These are phyloP conservation scores for Tirmania nivea DNA, from an alignment of 495 filamentous ascomycete species.

Conservation along the genomic window DNA sequence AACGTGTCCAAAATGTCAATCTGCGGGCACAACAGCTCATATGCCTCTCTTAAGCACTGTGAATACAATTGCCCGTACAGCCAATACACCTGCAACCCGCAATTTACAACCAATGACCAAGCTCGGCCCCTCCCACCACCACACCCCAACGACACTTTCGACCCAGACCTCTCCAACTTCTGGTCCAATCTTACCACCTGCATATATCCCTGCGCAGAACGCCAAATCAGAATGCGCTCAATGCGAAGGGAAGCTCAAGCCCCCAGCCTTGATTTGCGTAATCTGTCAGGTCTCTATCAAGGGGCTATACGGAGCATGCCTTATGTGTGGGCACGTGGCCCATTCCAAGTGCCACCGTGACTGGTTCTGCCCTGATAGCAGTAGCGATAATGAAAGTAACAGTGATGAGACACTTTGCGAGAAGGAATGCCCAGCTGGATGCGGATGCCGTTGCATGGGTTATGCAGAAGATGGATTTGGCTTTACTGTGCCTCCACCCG, in stretches of 20 bases:
- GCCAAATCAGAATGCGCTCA: constrained; percentile 34
- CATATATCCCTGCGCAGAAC: constrained; percentile 13
- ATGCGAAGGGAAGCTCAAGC: constrained; percentile 28
- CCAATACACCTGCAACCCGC: too few relatives aligned
- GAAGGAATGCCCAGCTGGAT: constrained; percentile 22
- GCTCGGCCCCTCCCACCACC: too few relatives aligned
- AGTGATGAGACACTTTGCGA: constrained; percentile 3
- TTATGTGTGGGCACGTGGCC: constrained; percentile 37
- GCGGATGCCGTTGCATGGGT: constrained; percentile 22
- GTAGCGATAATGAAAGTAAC: constrained; percentile 21
- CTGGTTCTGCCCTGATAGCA: constrained; percentile 21
- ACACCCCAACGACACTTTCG: too few relatives aligned
- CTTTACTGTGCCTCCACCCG: not conserved
- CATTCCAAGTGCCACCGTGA: constrained; percentile 35
- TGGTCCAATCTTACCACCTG: too few relatives aligned
- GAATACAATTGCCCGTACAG: too few relatives aligned
- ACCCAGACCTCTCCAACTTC: too few relatives aligned
- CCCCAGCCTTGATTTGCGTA: constrained; percentile 30
- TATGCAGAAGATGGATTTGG: constrained; percentile 13
- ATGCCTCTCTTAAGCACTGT: constrained; percentile 24
- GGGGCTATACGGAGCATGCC: constrained; percentile 34
- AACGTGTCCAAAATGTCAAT: constrained; percentile 28
- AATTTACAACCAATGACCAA: too few relatives aligned
- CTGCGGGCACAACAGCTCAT: constrained; percentile 11
- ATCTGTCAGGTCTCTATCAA: constrained; percentile 37